Evolutionary conservation across 2,329 filamentous ascomycete species (phyloP).

Genomic region (Lachnellula subtilissima): DNA sequence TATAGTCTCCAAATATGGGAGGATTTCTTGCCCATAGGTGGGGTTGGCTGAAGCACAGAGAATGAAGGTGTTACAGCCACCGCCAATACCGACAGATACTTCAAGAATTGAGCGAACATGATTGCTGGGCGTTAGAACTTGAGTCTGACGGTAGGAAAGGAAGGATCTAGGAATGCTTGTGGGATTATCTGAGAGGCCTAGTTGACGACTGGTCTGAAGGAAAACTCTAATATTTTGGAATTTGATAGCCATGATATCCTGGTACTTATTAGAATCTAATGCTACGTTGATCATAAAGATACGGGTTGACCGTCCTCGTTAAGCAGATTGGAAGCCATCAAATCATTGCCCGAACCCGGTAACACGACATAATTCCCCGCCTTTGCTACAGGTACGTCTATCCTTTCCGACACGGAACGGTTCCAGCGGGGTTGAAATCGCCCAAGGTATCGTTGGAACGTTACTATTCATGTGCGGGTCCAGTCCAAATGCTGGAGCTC

Average conservation of each 20-base stretch:
- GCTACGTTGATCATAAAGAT: no score
- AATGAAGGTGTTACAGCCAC: slow-evolving; percentile 3
- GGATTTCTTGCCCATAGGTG: slow-evolving; percentile 39
- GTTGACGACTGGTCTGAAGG: neutral
- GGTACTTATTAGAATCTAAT: no score
- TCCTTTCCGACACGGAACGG: neutral
- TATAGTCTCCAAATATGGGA: neutral
- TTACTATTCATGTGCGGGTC: neutral
- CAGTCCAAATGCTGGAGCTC: neutral
- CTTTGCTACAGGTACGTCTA: slow-evolving; percentile 3
- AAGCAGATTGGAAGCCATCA: no score
- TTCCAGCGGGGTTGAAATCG: neutral
- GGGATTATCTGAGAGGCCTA: neutral
- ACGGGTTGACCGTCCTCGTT: no score
- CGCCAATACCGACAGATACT: neutral
- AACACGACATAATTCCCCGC: neutral
- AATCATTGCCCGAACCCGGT: no score
- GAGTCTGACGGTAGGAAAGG: neutral
- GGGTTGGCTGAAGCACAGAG: slow-evolving; percentile 31
- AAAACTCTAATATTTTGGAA: neutral
- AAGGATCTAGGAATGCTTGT: neutral
- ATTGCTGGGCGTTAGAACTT: neutral
- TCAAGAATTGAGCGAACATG: slow-evolving; percentile 6
- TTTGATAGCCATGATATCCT: no score
- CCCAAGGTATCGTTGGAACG: slow-evolving; percentile 1